Evolutionary conservation across 176 grass and related monocot species (phyloP).

Genomic region (Luzula sylvatica): DNA sequence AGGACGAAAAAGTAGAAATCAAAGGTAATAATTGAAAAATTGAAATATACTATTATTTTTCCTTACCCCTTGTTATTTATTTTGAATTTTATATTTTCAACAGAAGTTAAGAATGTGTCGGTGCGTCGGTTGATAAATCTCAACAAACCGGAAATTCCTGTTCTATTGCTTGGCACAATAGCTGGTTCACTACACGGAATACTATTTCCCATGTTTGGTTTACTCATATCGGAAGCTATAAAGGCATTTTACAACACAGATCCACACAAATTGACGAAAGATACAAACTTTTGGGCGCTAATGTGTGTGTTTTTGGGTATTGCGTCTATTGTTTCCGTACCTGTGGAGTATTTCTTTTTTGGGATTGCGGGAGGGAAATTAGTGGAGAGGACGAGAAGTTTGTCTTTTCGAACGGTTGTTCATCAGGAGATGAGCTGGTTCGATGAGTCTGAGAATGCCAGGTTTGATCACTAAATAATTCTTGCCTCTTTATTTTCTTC

Average conservation of each 20-base stretch:
- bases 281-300: slow-evolving; percentile 62
- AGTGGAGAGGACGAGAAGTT: slow-evolving; percentile 59
- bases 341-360: slow-evolving; percentile 51
- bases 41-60: too few species aligned
- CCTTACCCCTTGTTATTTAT: too few species aligned
- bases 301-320: slow-evolving; percentile 67
- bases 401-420: slow-evolving; percentile 63
- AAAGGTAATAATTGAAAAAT: slow-evolving; percentile 19
- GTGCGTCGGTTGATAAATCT: slow-evolving; percentile 29
- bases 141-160: slow-evolving; percentile 62
- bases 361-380: slow-evolving; percentile 62
- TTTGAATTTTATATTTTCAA: too few species aligned
- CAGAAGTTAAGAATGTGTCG: slow-evolving; percentile 44
- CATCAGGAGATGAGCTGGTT: slow-evolving; percentile 77
- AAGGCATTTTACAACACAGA: too few species aligned
- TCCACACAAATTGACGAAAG: slow-evolving; percentile 54
- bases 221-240: slow-evolving; percentile 60
- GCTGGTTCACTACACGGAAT: slow-evolving; percentile 49
- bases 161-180: slow-evolving; percentile 58
- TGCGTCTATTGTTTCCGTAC: slow-evolving; percentile 46
- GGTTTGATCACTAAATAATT: too few species aligned
- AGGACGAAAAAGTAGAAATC: slow-evolving; percentile 27
- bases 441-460: slow-evolving; percentile 55
- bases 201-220: slow-evolving; percentile 58
- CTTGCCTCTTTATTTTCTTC: too few species aligned